Conservation (phyloP, 2,329 filamentous ascomycete genomes). For the Penicillium carneum region DNA sequence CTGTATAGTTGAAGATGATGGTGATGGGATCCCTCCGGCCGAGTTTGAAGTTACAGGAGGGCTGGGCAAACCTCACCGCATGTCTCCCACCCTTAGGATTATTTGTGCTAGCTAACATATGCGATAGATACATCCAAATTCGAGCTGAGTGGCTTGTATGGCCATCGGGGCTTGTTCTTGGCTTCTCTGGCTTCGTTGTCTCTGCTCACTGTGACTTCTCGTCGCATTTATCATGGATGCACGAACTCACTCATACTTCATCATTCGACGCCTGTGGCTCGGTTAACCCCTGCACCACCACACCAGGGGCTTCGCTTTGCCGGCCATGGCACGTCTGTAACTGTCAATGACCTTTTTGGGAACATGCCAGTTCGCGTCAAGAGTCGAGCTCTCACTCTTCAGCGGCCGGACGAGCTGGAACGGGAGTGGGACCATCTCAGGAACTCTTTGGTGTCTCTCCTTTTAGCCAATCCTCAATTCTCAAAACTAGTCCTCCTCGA, state of each 20-base stretch:
- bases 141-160: conserved; percentile 62
- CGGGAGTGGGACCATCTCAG: conserved; percentile 72
- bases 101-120: conserved; percentile 20
- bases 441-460: conserved; percentile 65
- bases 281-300: conserved; percentile 67
- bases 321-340: conserved; percentile 75
- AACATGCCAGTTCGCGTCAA: conserved; percentile 90
- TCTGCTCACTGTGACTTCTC: conserved; percentile 77
- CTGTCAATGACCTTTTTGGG: conserved; percentile 82
- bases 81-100: conserved; percentile 12
- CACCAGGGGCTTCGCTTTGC: conserved; percentile 65
- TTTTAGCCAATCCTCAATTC: conserved; percentile 72
- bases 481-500: conserved; percentile 69
- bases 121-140: conserved; percentile 79
- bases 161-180: conserved; percentile 76
- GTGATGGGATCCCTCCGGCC: conserved; percentile 72
- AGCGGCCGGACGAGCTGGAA: conserved; percentile 61
- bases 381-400: conserved; percentile 67
- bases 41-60: conserved; percentile 78
- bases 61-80: conserved; percentile 76
- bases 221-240: conserved; percentile 58
- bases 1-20: conserved; percentile 85
- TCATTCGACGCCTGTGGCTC: conserved; percentile 69
- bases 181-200: conserved; percentile 78
- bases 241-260: conserved; percentile 73